Evolutionary conservation across 1,139 yeast species (phyloP), one percentile per base, ranked within the genome.

Genomic region (Debaryomyces robertsiae): DNA sequence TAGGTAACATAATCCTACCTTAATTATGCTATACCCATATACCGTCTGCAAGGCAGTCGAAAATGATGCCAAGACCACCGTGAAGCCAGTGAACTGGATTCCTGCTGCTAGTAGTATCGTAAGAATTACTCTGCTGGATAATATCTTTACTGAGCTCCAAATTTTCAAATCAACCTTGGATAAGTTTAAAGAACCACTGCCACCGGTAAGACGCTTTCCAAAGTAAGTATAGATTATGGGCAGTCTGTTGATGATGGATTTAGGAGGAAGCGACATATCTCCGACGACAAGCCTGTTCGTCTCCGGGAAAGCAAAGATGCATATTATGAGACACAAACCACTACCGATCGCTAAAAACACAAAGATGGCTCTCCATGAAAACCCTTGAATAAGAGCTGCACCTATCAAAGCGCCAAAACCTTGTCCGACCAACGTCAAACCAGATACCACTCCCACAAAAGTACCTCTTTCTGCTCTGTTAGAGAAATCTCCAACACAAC

Each of bases 361-460:
- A 54, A 87, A 88, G 16, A 86, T 80, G 0, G 88, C 81, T 44
- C 89, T 70, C 94, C 95, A 87, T 9, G 77, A 74, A 69, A 84
- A 77, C 13, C 73, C 60, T 2, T 77, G 62, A 2, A 82, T 76
- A 27, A 87, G 58, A 0, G 75, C 78, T 6, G 91, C 85, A 15
- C 95, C 95, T 18, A 87, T 62, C 9, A 87, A 62, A 0, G 94
- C 89, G 5, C 95, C 91, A 45, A 85, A 69, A 0, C 88, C 89
- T 52, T 81, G 84, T 1, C 94, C 95, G 14, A 84, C 54, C 6
- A 84, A 69, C 3, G 82, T 75, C n/a, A 82, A 63, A 0, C 94
- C 94, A 11, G 77, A 61, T 2, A 78, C 74, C 14, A 80, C 54
- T 0, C 93, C 91, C 36, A 81, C 74, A 43, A 73, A 75, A 9